These are phyloP conservation scores for Seiridium unicorne DNA, from an alignment of 2,329 filamentous ascomycete genomes.

Conservation along the genomic window DNA sequence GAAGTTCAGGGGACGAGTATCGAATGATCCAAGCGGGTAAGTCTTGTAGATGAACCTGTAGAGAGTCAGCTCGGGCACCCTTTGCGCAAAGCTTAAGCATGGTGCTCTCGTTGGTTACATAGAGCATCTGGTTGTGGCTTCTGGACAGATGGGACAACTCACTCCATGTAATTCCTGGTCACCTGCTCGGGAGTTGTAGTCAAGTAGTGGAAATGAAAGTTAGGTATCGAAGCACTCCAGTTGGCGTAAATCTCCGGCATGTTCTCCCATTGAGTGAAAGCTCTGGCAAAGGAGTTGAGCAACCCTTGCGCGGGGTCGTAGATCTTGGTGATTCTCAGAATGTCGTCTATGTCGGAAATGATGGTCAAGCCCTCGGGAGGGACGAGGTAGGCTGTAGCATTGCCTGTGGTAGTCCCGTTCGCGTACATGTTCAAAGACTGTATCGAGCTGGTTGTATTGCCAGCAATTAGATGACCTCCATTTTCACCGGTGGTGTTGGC, in stretches of 20 bases:
- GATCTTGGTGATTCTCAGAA: constrained; percentile 78
- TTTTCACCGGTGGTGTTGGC: constrained; percentile 51
- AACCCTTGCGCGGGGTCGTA: constrained; percentile 69
- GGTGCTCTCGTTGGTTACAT: not conserved
- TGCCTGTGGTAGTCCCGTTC: constrained; percentile 63
- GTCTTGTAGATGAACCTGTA: constrained; percentile 69
- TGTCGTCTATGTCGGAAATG: constrained; percentile 77
- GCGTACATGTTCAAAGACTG: constrained; percentile 70
- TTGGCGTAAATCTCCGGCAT: constrained; percentile 79
- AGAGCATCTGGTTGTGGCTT: not conserved
- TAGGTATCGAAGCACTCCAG: constrained; percentile 64
- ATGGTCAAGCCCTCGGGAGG: constrained; percentile 69
- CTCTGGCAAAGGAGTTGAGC: constrained; percentile 71
- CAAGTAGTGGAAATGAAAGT: constrained; percentile 78
- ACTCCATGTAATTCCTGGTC: constrained; percentile 75
- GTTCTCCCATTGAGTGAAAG: constrained; percentile 72
- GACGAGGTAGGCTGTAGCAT: constrained; percentile 75
- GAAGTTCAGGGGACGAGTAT: constrained; percentile 78
- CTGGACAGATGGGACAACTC: constrained; percentile 7
- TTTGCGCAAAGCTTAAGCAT: not conserved
- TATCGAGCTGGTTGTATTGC: constrained; percentile 62
- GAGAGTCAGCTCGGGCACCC: not conserved
- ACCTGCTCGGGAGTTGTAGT: constrained; percentile 79
- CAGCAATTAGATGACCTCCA: constrained; percentile 51
- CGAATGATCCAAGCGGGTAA: constrained; percentile 75